Evolutionary conservation across 192 early-diverging fungal genomes (phyloP), one percentile per base, ranked within the genome.

Genomic region (Radiomyces spectabilis): DNA sequence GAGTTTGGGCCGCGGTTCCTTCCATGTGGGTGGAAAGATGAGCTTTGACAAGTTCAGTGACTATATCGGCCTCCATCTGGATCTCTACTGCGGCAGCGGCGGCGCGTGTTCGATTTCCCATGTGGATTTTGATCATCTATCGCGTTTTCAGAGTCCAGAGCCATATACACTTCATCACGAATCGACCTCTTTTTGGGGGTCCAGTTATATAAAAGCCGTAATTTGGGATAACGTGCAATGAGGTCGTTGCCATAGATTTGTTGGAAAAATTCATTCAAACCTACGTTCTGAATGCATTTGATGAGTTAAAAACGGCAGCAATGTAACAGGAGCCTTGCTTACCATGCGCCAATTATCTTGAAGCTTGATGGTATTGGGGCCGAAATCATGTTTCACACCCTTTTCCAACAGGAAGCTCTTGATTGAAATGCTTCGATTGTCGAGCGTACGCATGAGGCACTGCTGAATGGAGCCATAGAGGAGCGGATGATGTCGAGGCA

Each of bases 311-410:
- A n/a, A n/a, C n/a, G n/a, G n/a, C n/a, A n/a, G n/a, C n/a, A n/a
- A n/a, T n/a, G n/a, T n/a, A n/a, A n/a, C n/a, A n/a, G n/a, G n/a
- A n/a, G n/a, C n/a, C n/a, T n/a, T 25, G 42, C 41, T 45, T 68
- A 74, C 76, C 76, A 78, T 78, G 16, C 76, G 45, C 46, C 73
- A 78, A 65, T 78, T 78, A 22, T 78, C 76, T 42, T 72, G 64
- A 3, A 78, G 56, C 37, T 78, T 72, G 16, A 68, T 63, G 3
- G 76, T 78, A 51, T 61, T 61, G 5, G 76, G 76, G 25, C 72
- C 72, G 49, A 74, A 63, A 42, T 74, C 69, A 54, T 62, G 57
- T 21, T 25, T 51, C 16, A 51, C 35, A 25, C 59, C 60, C 22
- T 63, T 57, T 39, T 46, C 39, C 12, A 68, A 52, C 21, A 63